A percentile compares a stretch with the other conserved stretches of the same genome.
phyloP scores from a whole-genome alignment of 2,329 filamentous ascomycete species.

The Aureobasidium musti region DNA sequence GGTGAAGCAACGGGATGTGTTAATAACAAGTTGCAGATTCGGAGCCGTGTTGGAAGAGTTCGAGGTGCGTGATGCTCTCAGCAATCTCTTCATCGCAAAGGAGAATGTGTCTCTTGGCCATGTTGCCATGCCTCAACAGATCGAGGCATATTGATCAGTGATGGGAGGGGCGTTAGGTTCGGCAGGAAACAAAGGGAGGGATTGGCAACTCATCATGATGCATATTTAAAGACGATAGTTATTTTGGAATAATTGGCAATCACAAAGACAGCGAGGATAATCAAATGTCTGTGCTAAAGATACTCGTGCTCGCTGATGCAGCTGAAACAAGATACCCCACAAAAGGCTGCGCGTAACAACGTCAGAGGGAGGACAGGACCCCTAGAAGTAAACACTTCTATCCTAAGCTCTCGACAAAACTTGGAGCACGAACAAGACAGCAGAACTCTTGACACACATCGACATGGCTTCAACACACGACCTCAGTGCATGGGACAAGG shows the following conservation, averaged over 20 bases:
- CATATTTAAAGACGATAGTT: neutral
- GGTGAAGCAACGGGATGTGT: neutral
- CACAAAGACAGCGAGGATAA: neutral
- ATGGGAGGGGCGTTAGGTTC: conserved; percentile 7
- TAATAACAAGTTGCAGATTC: conserved; percentile 51
- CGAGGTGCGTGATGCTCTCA: conserved; percentile 75
- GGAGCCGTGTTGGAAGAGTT: conserved; percentile 71
- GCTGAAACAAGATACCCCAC: conserved; percentile 22
- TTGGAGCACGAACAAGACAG: neutral
- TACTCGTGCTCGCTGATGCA: neutral
- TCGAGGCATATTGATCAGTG: conserved; percentile 28
- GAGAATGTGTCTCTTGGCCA: conserved; percentile 32
- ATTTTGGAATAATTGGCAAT: conserved; percentile 12
- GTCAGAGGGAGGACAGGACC: neutral
- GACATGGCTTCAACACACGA: conserved; percentile 35
- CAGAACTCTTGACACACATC: neutral
- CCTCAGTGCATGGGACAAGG: conserved; percentile 49
- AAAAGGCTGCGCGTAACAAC: conserved; percentile 23
- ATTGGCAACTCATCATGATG: neutral
- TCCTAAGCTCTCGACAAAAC: neutral
- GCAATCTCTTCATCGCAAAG: conserved; percentile 66
- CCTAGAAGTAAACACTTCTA: conserved; percentile 6
- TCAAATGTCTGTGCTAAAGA: neutral
- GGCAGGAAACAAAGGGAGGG: neutral
- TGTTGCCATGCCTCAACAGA: conserved; percentile 19